Base-by-base conservation (phyloP, 2,329 filamentous ascomycete genomes). In the Aspergillus ibericus region DNA sequence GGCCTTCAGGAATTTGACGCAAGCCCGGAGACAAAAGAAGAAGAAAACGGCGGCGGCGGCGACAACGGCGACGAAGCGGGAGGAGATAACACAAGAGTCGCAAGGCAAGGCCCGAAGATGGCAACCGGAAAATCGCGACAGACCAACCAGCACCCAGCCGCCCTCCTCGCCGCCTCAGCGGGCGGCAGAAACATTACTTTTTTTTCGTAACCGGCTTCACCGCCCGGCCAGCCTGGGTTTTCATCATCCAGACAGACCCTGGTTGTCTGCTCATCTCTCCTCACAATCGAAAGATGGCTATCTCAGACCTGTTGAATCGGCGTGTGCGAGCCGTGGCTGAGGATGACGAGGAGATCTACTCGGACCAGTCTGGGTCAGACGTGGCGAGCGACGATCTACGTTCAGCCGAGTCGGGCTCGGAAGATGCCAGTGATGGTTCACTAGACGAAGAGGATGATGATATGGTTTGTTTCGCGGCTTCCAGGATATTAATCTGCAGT, bases 341-440 rank as follows among this genome's bases (percentile, higher is more conserved):
- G 13, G 74, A 78, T 16, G 72, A 82, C 56, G 80, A 83, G 59
- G 74, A 75, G 7, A 63, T 64, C 1, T 70, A 71, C 46, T 74
- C 69, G 1, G 68, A 72, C 18, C 65, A 58, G 22, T 70, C 71
- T 20, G 63, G 59, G 8, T 68, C 68, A 7, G 66, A 63, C n/a
- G 52, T 64, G 44, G 60, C 55, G 1, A 64, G 49, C 49, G 61
- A 64, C 13, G 63, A 66, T 18, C 63, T 59, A 38, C n/a, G 27
- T 7, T 56, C 54, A 15, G 62, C 65, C 46, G 50, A 48, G 47
- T 63, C 62, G 9, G 62, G 56, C 25, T 63, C 59, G n/a, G 63
- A 63, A 5, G 50, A 56, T 42, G 48, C 36, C 15, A 62, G 61
- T 35, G 58, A 62, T 15, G 59, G 55, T 18, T 57, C 54, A 8